Base-by-base conservation (phyloP, 2,329 filamentous ascomycete genomes). In the Rasamsonia emersonii region DNA sequence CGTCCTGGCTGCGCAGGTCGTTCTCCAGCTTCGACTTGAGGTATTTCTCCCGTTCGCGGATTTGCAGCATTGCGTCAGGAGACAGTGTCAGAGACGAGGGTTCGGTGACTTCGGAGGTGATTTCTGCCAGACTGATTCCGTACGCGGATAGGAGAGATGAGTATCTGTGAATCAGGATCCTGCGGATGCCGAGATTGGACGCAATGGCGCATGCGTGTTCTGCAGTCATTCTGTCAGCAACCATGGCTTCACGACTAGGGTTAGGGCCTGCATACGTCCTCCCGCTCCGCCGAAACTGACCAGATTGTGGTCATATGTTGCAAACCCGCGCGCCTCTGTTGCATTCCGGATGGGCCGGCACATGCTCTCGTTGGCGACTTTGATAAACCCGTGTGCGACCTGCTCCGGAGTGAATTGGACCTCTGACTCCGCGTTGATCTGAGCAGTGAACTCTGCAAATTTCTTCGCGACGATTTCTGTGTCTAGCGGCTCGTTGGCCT, bases 231-330 rank as follows among this genome's bases (percentile, higher is more conserved):
- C 10, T 16, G n/a, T 27, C 14, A 27, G 25, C 10, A 16, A 27
- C 18, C n/a, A n/a, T n/a, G n/a, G n/a, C n/a, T n/a, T n/a, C n/a
- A n/a, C n/a, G n/a, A n/a, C n/a, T n/a, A n/a, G n/a, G n/a, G n/a
- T 10, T 10, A 16, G 18, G 4, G 8, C 18, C 16, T 27, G 18
- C 32, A 16, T 30, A 35, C 32, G 86, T 0, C 86, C 86, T 29
- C 88, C 88, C 0, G 88, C 88, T 35, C 88, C 88, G 25, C 88
- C 88, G 59, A 95, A 95, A 0, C 86, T 93, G 0, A 88, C 86
- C 21, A 95, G 70, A n/a, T 86, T 71, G 56, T 95, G 88, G 44
- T 84, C 85, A 1, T 83, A 86, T 0, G 86, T 91, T 53, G 94
- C 86, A 43, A 93, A 86, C 0, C 88, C 88, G 57, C 91, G 86